phyloP scores from a whole-genome alignment of 768 basidiomycete genomes.

The Phaeotremella skinneri region DNA sequence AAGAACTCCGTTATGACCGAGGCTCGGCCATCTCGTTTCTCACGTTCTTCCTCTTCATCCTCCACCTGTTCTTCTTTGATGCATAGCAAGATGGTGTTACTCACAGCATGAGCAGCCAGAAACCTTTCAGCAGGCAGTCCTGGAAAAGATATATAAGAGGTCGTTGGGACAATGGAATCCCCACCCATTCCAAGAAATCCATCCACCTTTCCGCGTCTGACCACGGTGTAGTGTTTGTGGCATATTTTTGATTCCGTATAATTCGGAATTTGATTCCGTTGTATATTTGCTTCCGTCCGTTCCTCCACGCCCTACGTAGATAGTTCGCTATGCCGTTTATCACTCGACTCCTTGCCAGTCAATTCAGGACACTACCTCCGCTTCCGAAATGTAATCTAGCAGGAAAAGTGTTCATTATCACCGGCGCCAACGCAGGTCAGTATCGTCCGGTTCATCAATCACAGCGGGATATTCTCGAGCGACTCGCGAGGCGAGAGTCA shows the following conservation, averaged over 20 bases:
- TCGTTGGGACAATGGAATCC: neutral
- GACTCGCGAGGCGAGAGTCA: neutral
- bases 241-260: neutral
- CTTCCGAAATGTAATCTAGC: conserved; percentile 17
- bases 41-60: neutral
- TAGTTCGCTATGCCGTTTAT: conserved; percentile 13
- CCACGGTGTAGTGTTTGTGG: too few relatives aligned
- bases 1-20: neutral
- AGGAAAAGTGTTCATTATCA: conserved; percentile 27
- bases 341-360: conserved; percentile 15
- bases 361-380: conserved; percentile 15
- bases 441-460: neutral
- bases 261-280: too few relatives aligned
- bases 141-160: neutral
- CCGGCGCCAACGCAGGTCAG: conserved; percentile 25
- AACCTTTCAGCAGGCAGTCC: too few relatives aligned
- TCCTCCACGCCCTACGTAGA: neutral
- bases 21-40: neutral
- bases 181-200: conserved; percentile 2
- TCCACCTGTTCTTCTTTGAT: too few relatives aligned
- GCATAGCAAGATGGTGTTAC: too few relatives aligned
- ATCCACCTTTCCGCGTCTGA: neutral
- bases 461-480: neutral
- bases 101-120: too few relatives aligned
- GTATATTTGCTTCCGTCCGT: too few relatives aligned